Percentiles rank a stretch among this genome's conserved stretches.
These are phyloP conservation scores for Chytridium lagenaria DNA, from an alignment of 371 early-diverging fungal species.

Conservation along the genomic window DNA sequence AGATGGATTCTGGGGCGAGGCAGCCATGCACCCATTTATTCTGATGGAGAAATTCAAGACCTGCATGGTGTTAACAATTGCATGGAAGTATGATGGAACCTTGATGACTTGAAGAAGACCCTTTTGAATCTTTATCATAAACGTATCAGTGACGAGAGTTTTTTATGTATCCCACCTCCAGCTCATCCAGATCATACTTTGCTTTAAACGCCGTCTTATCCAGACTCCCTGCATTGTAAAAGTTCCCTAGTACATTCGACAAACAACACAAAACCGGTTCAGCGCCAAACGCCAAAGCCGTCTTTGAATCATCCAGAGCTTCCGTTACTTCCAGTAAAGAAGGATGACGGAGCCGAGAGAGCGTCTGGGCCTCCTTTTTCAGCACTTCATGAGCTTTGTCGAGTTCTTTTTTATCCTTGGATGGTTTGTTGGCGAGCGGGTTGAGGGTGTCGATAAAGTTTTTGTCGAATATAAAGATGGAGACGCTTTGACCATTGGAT, in stretches of 20 bases:
- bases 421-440: slow-evolving; percentile 54
- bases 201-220: slow-evolving; percentile 37
- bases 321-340: slow-evolving; percentile 82
- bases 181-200: slow-evolving; percentile 72
- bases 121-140: slow-evolving; percentile 65
- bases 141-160: background rate
- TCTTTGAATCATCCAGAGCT: slow-evolving; percentile 73
- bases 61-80: slow-evolving; percentile 11
- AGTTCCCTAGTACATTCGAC: slow-evolving; percentile 68
- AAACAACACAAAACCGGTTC: slow-evolving; percentile 76
- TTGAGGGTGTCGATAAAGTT: slow-evolving; percentile 65
- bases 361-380: slow-evolving; percentile 65
- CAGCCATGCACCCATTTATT: slow-evolving; percentile 77
- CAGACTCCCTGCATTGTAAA: slow-evolving; percentile 52
- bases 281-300: slow-evolving; percentile 75
- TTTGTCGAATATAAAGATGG: slow-evolving; percentile 71
- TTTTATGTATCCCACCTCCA: slow-evolving; percentile 54
- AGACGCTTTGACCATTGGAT: slow-evolving; percentile 65
- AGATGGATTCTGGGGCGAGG: slow-evolving; percentile 75
- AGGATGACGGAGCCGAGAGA: slow-evolving; percentile 84
- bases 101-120: slow-evolving; percentile 82
- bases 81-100: slow-evolving; percentile 67
- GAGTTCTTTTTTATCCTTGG: slow-evolving; percentile 50
- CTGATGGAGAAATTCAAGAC: slow-evolving; percentile 42
- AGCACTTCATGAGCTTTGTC: slow-evolving; percentile 66